phyloP scores from a whole-genome alignment of 768 basidiomycete species.

The Botryobasidium botryosum region DNA sequence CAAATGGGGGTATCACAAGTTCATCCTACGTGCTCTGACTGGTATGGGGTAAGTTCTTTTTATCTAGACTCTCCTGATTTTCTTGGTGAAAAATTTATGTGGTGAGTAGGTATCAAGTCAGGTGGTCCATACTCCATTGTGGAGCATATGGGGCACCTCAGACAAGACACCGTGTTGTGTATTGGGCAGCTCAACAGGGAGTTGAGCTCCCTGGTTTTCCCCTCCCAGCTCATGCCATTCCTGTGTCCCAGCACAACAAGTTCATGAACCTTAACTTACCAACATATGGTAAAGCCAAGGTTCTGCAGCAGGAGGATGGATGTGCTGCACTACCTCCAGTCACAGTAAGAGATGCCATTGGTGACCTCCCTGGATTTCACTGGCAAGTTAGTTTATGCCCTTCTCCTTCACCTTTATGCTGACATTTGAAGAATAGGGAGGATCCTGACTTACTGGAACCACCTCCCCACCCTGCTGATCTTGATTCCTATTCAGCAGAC shows the following conservation, averaged over 20 bases:
- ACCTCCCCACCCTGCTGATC: too few species aligned
- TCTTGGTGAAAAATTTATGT: not conserved
- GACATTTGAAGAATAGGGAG: too few species aligned
- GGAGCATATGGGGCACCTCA: constrained; percentile 43
- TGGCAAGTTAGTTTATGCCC: constrained; percentile 27
- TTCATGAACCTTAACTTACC: not conserved
- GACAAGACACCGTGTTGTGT: constrained; percentile 34
- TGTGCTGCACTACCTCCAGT: constrained; percentile 42
- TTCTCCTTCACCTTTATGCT: too few species aligned
- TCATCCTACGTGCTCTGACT: constrained; percentile 40
- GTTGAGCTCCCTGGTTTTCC: constrained; percentile 31
- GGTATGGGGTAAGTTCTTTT: constrained; percentile 39
- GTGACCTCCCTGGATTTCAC: constrained; percentile 56
- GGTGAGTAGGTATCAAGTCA: constrained; percentile 28
- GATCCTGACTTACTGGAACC: too few species aligned
- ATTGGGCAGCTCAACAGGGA: constrained; percentile 31
- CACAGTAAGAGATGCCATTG: constrained; percentile 46
- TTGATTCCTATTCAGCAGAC: too few species aligned
- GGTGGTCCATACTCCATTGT: constrained; percentile 34
- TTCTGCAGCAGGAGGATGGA: not conserved
- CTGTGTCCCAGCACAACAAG: constrained; percentile 12
- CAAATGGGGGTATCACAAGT: constrained; percentile 56
- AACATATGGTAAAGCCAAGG: not conserved
- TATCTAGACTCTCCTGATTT: not conserved
- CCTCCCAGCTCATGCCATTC: constrained; percentile 40